Base-by-base conservation (phyloP, 2,329 filamentous ascomycete species). In the Tympanopsis confertula region DNA sequence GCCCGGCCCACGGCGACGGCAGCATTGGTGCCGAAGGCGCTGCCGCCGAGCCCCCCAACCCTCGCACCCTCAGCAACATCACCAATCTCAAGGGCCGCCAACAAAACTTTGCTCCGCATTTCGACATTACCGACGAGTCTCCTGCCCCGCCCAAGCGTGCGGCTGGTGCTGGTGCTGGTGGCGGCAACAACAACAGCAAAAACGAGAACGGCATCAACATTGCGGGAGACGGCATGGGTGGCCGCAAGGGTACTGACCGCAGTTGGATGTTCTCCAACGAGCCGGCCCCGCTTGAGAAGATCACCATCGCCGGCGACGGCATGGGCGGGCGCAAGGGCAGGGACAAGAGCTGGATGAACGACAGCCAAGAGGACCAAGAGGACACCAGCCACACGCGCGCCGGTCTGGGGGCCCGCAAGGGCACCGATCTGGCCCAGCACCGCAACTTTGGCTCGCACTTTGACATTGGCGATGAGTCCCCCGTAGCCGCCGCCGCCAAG, bases 101-200 rank as follows among this genome's bases (percentile, higher is more conserved):
- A 51, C 86, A 88, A 58, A 75, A 85, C 54, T 88, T 93, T 48
- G 78, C 78, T 36, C 59, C 78, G 15, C 85, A 94, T 49, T 94
- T 87, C 65, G 68, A 68, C 37, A 79, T 93, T 63, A 68, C 69
- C 5, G 86, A 94, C 53, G 66, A 76, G 29, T 75, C 76, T 42
- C 74, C 77, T 22, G 62, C 61, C 7, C 56, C 56, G 14, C 64
- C 65, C 38, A 47, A 58, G 24, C 58, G 49, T 38, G 47, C 51
- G 55, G 50, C 49, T 53, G 40, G 51, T 62, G 50, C 56, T 65
- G 22, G 7, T 7, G 22, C 22, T n/a, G n/a, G n/a, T 7, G 22
- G 22, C 22, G 7, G 7, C 51, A 74, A 74, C 45, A 68, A 74
- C 55, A 85, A 86, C 61, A 78, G 70, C 3, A 72, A 77, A 44